Evolutionary conservation across 306 rosid genomes (phyloP), one percentile per base, ranked within the genome.

Genomic region (Ceratonia siliqua): DNA sequence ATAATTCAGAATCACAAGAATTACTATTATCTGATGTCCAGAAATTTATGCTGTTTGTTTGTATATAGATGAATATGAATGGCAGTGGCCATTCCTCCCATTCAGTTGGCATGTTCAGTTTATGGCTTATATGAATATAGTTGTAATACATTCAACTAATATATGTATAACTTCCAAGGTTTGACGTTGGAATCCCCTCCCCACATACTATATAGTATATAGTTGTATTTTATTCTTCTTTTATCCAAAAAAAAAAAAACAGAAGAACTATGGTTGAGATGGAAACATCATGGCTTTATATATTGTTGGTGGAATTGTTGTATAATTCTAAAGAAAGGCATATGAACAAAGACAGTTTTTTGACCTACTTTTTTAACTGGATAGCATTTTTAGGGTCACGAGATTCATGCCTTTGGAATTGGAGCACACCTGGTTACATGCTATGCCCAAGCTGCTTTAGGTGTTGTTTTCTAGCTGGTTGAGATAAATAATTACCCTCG

Each of bases 381-480:
- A 70, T 78, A 66, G 32, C 25, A 22, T 64, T 5, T 74, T 42
- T 50, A 89, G 93, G 97, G 97, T 68, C 97, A 89, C 61, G 91
- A 89, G 84, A 87, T 92, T 75, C 96, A 92, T 83, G 85, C 92
- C 42, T 91, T 57, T 78, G 97, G 97, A 77, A 91, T 91, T 81
- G 97, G 97, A 74, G 87, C 97, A 48, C n/a, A 91, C 76, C 81
- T 89, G 73, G 97, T 91, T 70, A 91, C 97, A 21, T 91, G 97
- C 72, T 91, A 84, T 82, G 89, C 95, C 79, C 97, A 91, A 87
- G 90, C 97, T 72, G 97, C 95, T 41, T 78, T 91, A 72, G 97
- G 97, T 41, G 88, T 92, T 71, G 97, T 91, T 79, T 91, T 91
- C 91, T 89, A 91, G 90, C 87, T 91, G 70, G 97, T 91, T 62